A percentile compares a stretch with the other conserved stretches of the same genome.
Evolutionary conservation across 352 stramenopile species (phyloP).

Genomic region (Pythium brachiatum): DNA sequence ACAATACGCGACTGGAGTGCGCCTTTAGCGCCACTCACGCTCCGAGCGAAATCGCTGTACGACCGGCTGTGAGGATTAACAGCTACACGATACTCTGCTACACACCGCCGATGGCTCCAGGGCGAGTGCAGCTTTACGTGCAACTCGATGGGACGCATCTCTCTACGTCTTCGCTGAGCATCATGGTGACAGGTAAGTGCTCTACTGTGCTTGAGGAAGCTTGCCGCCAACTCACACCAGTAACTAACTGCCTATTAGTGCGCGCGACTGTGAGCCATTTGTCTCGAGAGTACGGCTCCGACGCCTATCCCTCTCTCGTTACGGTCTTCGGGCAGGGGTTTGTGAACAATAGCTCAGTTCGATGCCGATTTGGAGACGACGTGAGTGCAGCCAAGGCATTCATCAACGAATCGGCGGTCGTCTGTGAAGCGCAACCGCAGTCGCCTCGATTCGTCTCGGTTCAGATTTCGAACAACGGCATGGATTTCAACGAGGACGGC

Average conservation of each 20-base stretch:
- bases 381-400: neutral
- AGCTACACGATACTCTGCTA: constrained; percentile 3
- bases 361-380: constrained; percentile 13
- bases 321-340: constrained; percentile 13
- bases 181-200: constrained; percentile 6
- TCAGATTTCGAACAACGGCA: constrained; percentile 14
- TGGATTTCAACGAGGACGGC: constrained; percentile 12
- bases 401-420: constrained; percentile 10
- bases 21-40: neutral
- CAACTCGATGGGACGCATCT: neutral
- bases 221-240: too few species aligned
- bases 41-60: neutral
- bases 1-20: neutral
- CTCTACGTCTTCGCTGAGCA: neutral
- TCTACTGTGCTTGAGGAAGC: neutral
- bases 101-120: constrained; percentile 12
- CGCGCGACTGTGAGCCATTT: constrained; percentile 16
- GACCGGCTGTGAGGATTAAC: constrained; percentile 3
- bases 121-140: constrained; percentile 2
- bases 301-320: constrained; percentile 2
- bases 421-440: constrained; percentile 12
- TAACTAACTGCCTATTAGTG: too few species aligned
- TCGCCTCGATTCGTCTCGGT: constrained; percentile 1
- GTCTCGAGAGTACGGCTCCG: constrained; percentile 3
- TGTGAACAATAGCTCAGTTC: constrained; percentile 7